Evolutionary conservation across 345 rosid genomes (phyloP), one percentile per base, ranked within the genome.

Genomic region (Euphorbia lathyris): DNA sequence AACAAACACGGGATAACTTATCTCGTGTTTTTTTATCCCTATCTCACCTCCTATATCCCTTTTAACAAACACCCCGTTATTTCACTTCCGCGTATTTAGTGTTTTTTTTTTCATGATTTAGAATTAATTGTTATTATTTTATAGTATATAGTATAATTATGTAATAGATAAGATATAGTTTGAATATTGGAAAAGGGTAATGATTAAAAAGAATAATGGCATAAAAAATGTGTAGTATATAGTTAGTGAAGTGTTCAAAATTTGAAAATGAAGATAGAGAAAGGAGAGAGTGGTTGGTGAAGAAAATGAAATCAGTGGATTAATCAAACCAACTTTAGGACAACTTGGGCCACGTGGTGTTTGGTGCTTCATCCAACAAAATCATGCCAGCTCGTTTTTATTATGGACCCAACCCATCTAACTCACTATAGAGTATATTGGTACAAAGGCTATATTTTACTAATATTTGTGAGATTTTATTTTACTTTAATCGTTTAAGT

Each of bases 221-320:
- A 56, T n/a, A 51, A 6, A 71, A 53, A 58, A 61, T 59, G 60
- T 22, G 26, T 4, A 20, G 27, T 45, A 27, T 30, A 58, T 30
- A 30, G 11, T 29, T 29, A 58, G 42, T 16, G 36, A 57, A 12
- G 34, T 11, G 34, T 84, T 84, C 82, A 84, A 84, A 84, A 0
- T 84, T 84, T 84, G 85, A 84, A 81, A 81, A 71, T 65, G 14
- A 57, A 62, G 14, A 27, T 23, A n/a, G 34, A 34, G 19, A 67
- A 57, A 34, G 26, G 36, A 34, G 14, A 67, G 50, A 34, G 26
- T 9, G 68, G 82, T 56, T 22, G 32, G 58, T 50, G 50, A 57
- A 58, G 11, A 50, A 50, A 50, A 50, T 50, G 1, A 50, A 10
- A 51, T 20, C 9, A 40, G 27, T 58, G 69, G 67, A 40, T 72